Conservation (phyloP, 768 basidiomycete species). For the Lanmaoa pseudosensibilis region DNA sequence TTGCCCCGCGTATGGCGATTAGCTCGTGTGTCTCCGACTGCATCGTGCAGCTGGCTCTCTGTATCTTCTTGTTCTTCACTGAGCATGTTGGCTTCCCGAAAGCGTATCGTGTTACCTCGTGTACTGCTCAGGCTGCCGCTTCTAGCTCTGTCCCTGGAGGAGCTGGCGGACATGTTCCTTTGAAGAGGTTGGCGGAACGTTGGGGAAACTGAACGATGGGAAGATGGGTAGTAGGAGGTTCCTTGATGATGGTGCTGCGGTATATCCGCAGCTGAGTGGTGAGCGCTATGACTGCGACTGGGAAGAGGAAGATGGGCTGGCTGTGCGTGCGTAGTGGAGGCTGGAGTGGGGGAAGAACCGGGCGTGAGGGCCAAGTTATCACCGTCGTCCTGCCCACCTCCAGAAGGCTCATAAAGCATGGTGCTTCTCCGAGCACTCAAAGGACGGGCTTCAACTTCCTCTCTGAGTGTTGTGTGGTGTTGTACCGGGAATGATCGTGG, state of each 20-base stretch:
- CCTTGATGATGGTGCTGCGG: conserved; percentile 65
- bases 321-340: conserved; percentile 20
- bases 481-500: neutral
- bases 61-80: conserved; percentile 56
- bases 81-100: conserved; percentile 44
- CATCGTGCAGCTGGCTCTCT: conserved; percentile 39
- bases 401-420: conserved; percentile 24
- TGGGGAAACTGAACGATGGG: conserved; percentile 45
- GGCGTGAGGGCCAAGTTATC: conserved; percentile 35
- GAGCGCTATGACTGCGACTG: conserved; percentile 53
- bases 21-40: conserved; percentile 27
- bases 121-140: conserved; percentile 67
- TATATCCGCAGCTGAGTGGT: conserved; percentile 56
- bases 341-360: conserved; percentile 44
- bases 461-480: neutral
- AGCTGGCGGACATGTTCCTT: conserved; percentile 53
- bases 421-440: neutral
- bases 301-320: conserved; percentile 38
- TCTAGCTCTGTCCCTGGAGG: conserved; percentile 49
- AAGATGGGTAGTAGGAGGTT: conserved; percentile 59
- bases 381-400: conserved; percentile 31
- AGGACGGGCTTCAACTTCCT: neutral
- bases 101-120: conserved; percentile 44
- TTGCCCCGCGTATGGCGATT: conserved; percentile 38
- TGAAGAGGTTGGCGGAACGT: conserved; percentile 43